Evolutionary conservation across 176 grass and related monocot species (phyloP), one percentile per base, ranked within the genome.

Genomic region (Cocos nucifera): DNA sequence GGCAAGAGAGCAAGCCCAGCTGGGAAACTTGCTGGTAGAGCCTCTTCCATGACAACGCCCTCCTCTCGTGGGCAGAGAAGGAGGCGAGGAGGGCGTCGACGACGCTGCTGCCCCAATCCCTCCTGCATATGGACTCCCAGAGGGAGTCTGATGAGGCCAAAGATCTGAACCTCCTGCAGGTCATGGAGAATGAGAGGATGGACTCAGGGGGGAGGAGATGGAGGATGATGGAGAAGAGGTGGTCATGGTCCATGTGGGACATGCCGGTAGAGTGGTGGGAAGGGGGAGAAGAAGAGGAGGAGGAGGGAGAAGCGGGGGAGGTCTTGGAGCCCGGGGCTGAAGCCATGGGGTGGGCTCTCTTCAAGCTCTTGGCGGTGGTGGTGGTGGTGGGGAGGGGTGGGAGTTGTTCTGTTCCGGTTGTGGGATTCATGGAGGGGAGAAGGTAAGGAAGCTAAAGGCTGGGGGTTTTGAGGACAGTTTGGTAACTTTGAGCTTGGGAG

Each of bases 81-180:
- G 80, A 64, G 20, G 69, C 73, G 6, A 88, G 27, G 9, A 70
- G 69, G 27, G 80, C 79, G 17, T 78, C 80, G 63, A 72, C 24
- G 19, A 65, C 53, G 44, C 65, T 50, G 54, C 54, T 19, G 49
- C 83, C 87, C 87, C 81, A 97, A 55, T 97, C 93, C 55, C 93
- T 79, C 65, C 81, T 65, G 74, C 81, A 97, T 49, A 97, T 39
- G 63, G 77, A 63, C 75, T 97, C 93, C 93, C 93, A 97, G n/a
- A 97, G 69, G 53, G 79, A 58, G 67, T 91, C 87, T 30, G 87
- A 78, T 50, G 69, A 78, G 56, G 81, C 54, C 10, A 56, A 22
- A 19, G 54, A 56, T 15, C 54, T 21, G 22, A 56, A 23, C 54
- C 54, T 56, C 54, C n/a, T 56, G 54, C 54, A 56, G 19, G 54